Percentiles rank a stretch among this genome's conserved stretches.
Conservation (phyloP, 352 stramenopile genomes). For the Phytopythium helicoides region DNA sequence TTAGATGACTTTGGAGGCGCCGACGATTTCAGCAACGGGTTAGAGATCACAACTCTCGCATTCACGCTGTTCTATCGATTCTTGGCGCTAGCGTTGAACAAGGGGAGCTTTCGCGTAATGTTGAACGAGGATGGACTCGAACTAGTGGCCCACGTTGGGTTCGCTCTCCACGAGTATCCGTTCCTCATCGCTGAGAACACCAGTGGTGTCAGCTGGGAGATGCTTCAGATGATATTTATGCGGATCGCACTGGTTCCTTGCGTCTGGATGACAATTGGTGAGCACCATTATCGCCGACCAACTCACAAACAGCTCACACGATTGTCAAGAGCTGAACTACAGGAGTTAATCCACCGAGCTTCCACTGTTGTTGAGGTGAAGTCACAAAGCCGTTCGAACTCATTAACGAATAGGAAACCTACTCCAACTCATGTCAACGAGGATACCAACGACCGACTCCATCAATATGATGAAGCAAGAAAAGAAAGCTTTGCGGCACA, state of each 20-base stretch:
- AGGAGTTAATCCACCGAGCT: constrained; percentile 1
- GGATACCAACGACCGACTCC: too few relatives aligned
- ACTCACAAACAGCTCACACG: not conserved
- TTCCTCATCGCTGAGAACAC: constrained; percentile 24
- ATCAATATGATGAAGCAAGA: too few relatives aligned
- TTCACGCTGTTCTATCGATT: constrained; percentile 38
- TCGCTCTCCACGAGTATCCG: constrained; percentile 30
- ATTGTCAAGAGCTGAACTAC: not conserved
- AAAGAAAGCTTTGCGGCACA: too few relatives aligned
- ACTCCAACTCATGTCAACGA: too few relatives aligned
- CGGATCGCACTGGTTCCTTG: constrained; percentile 23
- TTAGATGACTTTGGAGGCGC: constrained; percentile 3
- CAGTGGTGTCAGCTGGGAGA: constrained; percentile 22
- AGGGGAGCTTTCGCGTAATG: constrained; percentile 13
- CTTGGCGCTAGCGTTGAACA: constrained; percentile 5
- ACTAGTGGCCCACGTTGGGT: constrained; percentile 26
- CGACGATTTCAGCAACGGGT: constrained; percentile 15
- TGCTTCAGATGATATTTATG: constrained; percentile 31
- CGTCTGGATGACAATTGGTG: constrained; percentile 36
- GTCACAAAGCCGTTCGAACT: not conserved
- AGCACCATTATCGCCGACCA: constrained; percentile 18
- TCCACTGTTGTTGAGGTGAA: not conserved
- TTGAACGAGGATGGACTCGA: constrained; percentile 27
- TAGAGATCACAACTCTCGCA: constrained; percentile 22
- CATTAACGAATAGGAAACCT: not conserved